Conservation (phyloP, 371 early-diverging fungal genomes). For the Mortierella sp. region DNA sequence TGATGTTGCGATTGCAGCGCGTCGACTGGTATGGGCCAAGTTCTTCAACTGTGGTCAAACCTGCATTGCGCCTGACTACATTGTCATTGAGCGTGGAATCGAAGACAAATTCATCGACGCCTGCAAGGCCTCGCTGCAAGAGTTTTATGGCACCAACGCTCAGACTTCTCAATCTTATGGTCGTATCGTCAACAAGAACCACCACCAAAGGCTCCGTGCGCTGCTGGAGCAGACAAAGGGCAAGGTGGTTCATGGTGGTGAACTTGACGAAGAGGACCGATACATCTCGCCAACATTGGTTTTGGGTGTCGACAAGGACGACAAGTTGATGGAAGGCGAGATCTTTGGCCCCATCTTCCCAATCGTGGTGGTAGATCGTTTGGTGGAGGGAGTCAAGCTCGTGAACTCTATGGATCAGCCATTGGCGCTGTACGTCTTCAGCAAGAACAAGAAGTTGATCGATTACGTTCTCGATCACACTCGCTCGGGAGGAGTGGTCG, state of each 20-base stretch:
- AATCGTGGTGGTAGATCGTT: slow-evolving; percentile 71
- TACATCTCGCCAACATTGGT: slow-evolving; percentile 78
- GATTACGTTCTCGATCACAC: slow-evolving; percentile 59
- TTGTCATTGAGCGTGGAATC: slow-evolving; percentile 69
- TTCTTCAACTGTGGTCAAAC: slow-evolving; percentile 86
- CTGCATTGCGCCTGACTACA: slow-evolving; percentile 90
- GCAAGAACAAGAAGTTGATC: slow-evolving; percentile 55
- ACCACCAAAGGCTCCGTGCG: slow-evolving; percentile 71
- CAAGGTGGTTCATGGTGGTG: slow-evolving; percentile 65
- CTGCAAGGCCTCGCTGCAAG: slow-evolving; percentile 57
- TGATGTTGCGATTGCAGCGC: slow-evolving; percentile 72
- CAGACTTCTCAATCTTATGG: slow-evolving; percentile 65
- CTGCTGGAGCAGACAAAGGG: slow-evolving; percentile 68
- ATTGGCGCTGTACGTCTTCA: slow-evolving; percentile 75
- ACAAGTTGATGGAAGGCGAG: slow-evolving; percentile 73
- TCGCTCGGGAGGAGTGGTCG: slow-evolving; percentile 78
- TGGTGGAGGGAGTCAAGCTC: slow-evolving; percentile 76
- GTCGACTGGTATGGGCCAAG: slow-evolving; percentile 83
- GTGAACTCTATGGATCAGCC: slow-evolving; percentile 73
- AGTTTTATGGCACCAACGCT: slow-evolving; percentile 65
- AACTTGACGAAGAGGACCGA: slow-evolving; percentile 63
- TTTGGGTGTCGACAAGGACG: slow-evolving; percentile 58
- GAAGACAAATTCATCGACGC: slow-evolving; percentile 62
- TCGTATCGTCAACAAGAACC: slow-evolving; percentile 77
- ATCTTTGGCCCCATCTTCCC: slow-evolving; percentile 92